Conservation (phyloP, 2,329 filamentous ascomycete species). For the Diaporthe sp. region DNA sequence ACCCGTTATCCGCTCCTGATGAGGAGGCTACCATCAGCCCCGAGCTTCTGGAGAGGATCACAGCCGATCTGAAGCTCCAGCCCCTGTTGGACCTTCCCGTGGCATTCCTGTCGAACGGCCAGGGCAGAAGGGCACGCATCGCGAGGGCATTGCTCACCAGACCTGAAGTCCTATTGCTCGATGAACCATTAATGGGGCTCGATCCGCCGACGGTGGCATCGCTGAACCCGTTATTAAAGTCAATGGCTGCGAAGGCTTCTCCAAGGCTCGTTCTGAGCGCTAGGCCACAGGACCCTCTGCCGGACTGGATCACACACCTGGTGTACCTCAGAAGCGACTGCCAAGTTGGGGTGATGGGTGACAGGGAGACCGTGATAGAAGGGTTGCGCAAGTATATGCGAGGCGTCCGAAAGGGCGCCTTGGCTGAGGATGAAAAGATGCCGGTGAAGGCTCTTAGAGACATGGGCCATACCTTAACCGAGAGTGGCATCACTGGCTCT, state of each 20-base stretch:
- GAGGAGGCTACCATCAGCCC: slow-evolving; percentile 64
- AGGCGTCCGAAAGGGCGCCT: slow-evolving; percentile 59
- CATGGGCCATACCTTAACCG: slow-evolving; percentile 63
- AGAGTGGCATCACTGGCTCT: slow-evolving; percentile 54
- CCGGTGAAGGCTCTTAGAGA: slow-evolving; percentile 64
- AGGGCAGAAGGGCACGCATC: slow-evolving; percentile 88
- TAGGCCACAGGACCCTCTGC: slow-evolving; percentile 87
- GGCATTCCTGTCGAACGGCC: slow-evolving; percentile 92
- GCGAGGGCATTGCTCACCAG: slow-evolving; percentile 84
- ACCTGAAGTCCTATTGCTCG: slow-evolving; percentile 87
- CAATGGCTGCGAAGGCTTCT: slow-evolving; percentile 74
- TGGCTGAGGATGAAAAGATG: slow-evolving; percentile 62
- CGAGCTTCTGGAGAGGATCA: slow-evolving; percentile 71
- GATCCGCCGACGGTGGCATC: slow-evolving; percentile 85
- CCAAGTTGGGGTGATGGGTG: slow-evolving; percentile 75
- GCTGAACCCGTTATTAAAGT: slow-evolving; percentile 79
- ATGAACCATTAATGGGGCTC: slow-evolving; percentile 97
- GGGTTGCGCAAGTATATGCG: slow-evolving; percentile 64
- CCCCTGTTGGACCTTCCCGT: slow-evolving; percentile 85
- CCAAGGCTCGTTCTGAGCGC: slow-evolving; percentile 84
- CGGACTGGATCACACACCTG: slow-evolving; percentile 91
- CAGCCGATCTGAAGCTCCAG: slow-evolving; percentile 77
- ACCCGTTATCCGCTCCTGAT: slow-evolving; percentile 72
- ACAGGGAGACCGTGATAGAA: slow-evolving; percentile 73
- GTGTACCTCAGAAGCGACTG: slow-evolving; percentile 79